A percentile compares a stretch with the other conserved stretches of the same genome.
Evolutionary conservation across 116 monocot species (phyloP).

Genomic region (Papilionanthe hybrid): DNA sequence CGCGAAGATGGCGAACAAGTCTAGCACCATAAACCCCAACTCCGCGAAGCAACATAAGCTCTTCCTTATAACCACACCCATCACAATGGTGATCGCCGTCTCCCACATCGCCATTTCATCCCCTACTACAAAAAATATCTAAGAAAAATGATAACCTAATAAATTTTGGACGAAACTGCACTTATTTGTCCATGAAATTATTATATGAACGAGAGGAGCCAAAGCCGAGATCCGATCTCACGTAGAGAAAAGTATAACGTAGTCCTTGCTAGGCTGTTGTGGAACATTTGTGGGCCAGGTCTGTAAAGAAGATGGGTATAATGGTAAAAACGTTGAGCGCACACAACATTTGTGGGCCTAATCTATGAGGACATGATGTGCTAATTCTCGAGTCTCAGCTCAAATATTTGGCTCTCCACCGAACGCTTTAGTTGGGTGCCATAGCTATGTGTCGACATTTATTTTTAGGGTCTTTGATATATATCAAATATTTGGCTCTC

Average conservation of each 20-base stretch:
- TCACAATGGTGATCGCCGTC: conserved; percentile 5
- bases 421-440: too few species aligned
- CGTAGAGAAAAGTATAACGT: too few species aligned
- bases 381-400: not conserved
- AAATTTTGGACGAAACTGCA: not conserved
- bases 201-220: too few species aligned
- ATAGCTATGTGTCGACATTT: too few species aligned
- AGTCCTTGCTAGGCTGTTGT: too few species aligned
- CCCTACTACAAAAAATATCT: not conserved
- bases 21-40: conserved; percentile 10
- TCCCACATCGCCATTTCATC: conserved; percentile 21
- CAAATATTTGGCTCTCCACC: too few species aligned
- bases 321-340: not conserved
- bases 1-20: conserved; percentile 17
- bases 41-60: conserved; percentile 27
- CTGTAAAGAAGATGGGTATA: not conserved
- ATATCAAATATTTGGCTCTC: too few species aligned
- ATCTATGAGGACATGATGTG: not conserved
- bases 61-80: conserved; percentile 37
- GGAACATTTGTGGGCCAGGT: too few species aligned
- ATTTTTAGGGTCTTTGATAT: too few species aligned
- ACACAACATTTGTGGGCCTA: not conserved
- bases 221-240: too few species aligned
- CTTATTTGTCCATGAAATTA: too few species aligned
- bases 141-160: not conserved